These are phyloP conservation scores for Spergularia marina DNA, from an alignment of 148 eudicot species.

Conservation along the genomic window DNA sequence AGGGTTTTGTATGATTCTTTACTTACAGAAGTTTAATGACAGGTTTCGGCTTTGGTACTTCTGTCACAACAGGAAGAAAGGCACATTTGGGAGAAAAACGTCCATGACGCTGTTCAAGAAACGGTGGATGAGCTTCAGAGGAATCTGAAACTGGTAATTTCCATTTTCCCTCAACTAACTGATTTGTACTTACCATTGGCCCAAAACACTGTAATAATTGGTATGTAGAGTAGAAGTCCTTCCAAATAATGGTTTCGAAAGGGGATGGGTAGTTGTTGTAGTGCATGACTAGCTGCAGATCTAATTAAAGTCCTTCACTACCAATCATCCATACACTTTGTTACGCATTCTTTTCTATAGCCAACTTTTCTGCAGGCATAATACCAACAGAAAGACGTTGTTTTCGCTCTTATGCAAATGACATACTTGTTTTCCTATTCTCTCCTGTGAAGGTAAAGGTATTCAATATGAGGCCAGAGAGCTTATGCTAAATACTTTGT, in stretches of 20 bases:
- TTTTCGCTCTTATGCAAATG: too few relatives aligned
- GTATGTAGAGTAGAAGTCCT: neutral
- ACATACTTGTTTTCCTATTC: too few relatives aligned
- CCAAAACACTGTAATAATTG: neutral
- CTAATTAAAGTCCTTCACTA: too few relatives aligned
- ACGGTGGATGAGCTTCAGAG: constrained; percentile 86
- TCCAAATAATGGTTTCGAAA: neutral
- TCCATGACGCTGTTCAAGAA: constrained; percentile 62
- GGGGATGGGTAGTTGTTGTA: neutral
- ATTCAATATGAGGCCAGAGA: too few relatives aligned
- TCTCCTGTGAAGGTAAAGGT: too few relatives aligned
- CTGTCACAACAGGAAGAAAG: constrained; percentile 91
- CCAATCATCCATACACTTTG: too few relatives aligned
- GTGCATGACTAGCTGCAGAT: too few relatives aligned
- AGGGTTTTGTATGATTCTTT: constrained; percentile 6
- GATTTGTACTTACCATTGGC: neutral
- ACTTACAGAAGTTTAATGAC: constrained; percentile 22
- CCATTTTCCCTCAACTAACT: constrained; percentile 1
- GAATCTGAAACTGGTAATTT: constrained; percentile 63
- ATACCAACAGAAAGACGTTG: too few relatives aligned
- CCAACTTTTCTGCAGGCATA: too few relatives aligned
- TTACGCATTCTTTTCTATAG: too few relatives aligned
- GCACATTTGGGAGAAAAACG: constrained; percentile 74
- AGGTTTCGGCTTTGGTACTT: constrained; percentile 87
- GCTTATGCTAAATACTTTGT: neutral